phyloP scores from a whole-genome alignment of 2,329 filamentous ascomycete genomes.

The Ambrosiella cleistominuta region DNA sequence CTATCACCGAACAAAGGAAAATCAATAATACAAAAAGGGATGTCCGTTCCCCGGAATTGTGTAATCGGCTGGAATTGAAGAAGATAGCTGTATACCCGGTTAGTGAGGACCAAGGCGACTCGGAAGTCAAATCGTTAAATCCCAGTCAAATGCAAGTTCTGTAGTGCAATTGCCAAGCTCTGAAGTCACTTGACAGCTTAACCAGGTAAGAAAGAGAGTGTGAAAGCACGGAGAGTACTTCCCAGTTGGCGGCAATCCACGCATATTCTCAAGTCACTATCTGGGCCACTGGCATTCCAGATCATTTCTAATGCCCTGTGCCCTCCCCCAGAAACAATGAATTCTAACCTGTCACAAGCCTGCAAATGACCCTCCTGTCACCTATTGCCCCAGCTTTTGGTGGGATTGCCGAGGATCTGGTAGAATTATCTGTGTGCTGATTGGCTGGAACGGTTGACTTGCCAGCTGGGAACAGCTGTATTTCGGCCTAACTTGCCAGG shows the following conservation, averaged over 20 bases:
- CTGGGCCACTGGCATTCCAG: background rate
- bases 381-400: slow-evolving; percentile 6
- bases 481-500: slow-evolving; percentile 11
- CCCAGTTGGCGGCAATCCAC: background rate
- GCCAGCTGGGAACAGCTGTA: background rate
- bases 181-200: slow-evolving; percentile 5
- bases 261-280: background rate
- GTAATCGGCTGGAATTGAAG: background rate
- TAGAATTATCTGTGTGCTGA: slow-evolving; percentile 27
- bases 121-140: background rate
- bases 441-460: slow-evolving; percentile 22
- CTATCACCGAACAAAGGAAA: background rate
- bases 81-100: background rate
- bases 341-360: background rate
- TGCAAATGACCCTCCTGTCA: background rate
- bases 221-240: background rate
- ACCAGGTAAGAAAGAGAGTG: background rate
- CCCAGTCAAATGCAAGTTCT: background rate
- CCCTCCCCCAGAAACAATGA: background rate
- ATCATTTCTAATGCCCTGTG: background rate
- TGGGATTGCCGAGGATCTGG: slow-evolving; percentile 32
- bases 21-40: background rate
- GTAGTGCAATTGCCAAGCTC: background rate
- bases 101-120: background rate
- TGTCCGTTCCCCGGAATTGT: background rate